Conservation (phyloP, 257 asterid genomes). For the Paulownia fortunei region DNA sequence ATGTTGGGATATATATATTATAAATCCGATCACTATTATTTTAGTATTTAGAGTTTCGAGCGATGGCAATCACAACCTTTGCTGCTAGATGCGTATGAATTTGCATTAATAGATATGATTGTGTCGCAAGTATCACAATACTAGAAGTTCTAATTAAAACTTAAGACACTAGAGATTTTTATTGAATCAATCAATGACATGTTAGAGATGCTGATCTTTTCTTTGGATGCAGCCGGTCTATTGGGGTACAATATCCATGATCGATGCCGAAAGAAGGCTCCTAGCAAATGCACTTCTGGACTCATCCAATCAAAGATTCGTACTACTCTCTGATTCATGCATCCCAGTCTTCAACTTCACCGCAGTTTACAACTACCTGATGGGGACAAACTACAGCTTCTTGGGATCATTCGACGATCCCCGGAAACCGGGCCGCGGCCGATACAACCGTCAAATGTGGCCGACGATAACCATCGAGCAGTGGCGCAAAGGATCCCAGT, state of each 20-base stretch:
- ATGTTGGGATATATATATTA: too few relatives aligned
- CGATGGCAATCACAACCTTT: too few relatives aligned
- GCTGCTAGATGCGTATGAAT: too few relatives aligned
- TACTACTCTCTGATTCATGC: slow-evolving; percentile 76
- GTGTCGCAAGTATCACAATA: too few relatives aligned
- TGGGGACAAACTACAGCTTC: slow-evolving; percentile 51
- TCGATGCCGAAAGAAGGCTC: slow-evolving; percentile 74
- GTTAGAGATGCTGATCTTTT: background rate
- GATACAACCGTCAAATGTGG: slow-evolving; percentile 65
- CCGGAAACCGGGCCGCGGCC: slow-evolving; percentile 58
- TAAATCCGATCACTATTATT: too few relatives aligned
- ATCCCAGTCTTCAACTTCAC: slow-evolving; percentile 74
- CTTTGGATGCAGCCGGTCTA: slow-evolving; percentile 49
- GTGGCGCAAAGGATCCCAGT: slow-evolving; percentile 83
- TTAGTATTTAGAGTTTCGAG: too few relatives aligned
- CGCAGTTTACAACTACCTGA: slow-evolving; percentile 53
- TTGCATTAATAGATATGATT: too few relatives aligned
- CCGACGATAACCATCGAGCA: slow-evolving; percentile 58
- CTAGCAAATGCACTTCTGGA: slow-evolving; percentile 72
- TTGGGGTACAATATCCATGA: slow-evolving; percentile 77
- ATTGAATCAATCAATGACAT: background rate
- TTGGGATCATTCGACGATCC: slow-evolving; percentile 58
- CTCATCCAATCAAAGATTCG: slow-evolving; percentile 59
- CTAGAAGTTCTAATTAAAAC: too few relatives aligned
- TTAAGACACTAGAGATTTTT: too few relatives aligned